phyloP scores from a whole-genome alignment of 352 stramenopile species.

The Globisporangium lucens region DNA sequence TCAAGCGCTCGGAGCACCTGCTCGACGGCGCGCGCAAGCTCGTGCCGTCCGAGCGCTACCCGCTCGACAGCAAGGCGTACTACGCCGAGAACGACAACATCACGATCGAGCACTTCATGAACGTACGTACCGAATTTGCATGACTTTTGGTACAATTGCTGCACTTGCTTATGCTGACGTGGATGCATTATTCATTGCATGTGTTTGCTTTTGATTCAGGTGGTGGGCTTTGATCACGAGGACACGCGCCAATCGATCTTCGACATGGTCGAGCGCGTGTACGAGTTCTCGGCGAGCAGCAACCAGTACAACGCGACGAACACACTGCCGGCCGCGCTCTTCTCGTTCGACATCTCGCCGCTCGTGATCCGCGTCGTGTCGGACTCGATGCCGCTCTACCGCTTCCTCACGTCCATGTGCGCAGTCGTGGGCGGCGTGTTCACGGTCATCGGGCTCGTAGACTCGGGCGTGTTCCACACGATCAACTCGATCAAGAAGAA shows the following conservation, averaged over 20 bases:
- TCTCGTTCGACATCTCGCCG: constrained; percentile 82
- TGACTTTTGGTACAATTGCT: constrained; percentile 7
- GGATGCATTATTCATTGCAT: background rate
- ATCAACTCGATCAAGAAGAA: constrained; percentile 87
- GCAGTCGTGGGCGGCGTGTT: constrained; percentile 83
- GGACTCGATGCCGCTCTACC: constrained; percentile 78
- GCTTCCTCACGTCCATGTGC: constrained; percentile 81
- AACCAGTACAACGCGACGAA: constrained; percentile 72
- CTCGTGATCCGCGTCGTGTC: constrained; percentile 67
- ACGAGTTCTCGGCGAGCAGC: constrained; percentile 76
- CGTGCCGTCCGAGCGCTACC: constrained; percentile 60
- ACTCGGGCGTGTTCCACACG: constrained; percentile 75
- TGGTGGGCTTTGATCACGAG: constrained; percentile 75
- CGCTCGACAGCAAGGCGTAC: constrained; percentile 56
- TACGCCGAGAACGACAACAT: constrained; percentile 62
- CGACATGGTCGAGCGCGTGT: constrained; percentile 49
- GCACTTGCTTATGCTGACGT: background rate
- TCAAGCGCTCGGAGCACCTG: constrained; percentile 58
- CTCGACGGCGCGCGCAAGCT: constrained; percentile 37
- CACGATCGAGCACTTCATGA: constrained; percentile 80
- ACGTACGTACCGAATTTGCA: constrained; percentile 50
- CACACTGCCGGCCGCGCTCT: constrained; percentile 58
- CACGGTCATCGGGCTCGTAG: constrained; percentile 81
- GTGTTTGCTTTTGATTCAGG: constrained; percentile 25
- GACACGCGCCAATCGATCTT: constrained; percentile 49